phyloP scores from a whole-genome alignment of 345 rosid species.

The Gossypium mustelinum region DNA sequence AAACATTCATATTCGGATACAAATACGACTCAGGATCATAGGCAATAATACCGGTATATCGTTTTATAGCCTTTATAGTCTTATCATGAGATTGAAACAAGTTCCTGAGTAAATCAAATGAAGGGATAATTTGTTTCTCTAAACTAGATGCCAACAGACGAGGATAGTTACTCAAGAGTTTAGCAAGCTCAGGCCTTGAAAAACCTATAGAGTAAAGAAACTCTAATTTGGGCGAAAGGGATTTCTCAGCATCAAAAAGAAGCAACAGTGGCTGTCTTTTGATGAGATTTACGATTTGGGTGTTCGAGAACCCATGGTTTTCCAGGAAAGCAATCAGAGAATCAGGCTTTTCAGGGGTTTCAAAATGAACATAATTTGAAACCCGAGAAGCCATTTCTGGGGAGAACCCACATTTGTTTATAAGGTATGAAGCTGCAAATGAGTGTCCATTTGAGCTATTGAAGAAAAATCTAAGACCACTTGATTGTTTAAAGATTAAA shows the following conservation, averaged over 20 bases:
- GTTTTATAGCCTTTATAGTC: not conserved
- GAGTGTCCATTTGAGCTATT: not conserved
- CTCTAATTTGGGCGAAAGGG: constrained; percentile 29
- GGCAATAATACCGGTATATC: not conserved
- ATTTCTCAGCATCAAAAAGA: not conserved
- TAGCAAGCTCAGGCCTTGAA: constrained; percentile 15
- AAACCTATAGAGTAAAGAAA: constrained; percentile 20
- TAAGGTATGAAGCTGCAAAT: not conserved
- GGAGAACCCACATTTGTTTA: not conserved
- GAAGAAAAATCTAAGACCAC: not conserved
- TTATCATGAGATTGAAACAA: constrained; percentile 17
- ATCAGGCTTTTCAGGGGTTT: constrained; percentile 21
- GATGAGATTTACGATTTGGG: constrained; percentile 5
- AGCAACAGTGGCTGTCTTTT: not conserved
- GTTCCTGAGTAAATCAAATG: not conserved
- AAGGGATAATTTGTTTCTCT: constrained; percentile 8
- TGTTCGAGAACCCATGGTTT: constrained; percentile 18
- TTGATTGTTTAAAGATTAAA: no score
- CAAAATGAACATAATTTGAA: constrained; percentile 13
- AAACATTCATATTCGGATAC: not conserved
- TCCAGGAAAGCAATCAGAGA: constrained; percentile 9
- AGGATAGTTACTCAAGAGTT: not conserved
- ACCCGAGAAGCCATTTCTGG: not conserved
- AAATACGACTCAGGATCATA: not conserved
- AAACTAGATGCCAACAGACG: not conserved